Evolutionary conservation across 2,329 filamentous ascomycete genomes (phyloP), one percentile per base, ranked within the genome.

Genomic region (Aureobasidium musti): DNA sequence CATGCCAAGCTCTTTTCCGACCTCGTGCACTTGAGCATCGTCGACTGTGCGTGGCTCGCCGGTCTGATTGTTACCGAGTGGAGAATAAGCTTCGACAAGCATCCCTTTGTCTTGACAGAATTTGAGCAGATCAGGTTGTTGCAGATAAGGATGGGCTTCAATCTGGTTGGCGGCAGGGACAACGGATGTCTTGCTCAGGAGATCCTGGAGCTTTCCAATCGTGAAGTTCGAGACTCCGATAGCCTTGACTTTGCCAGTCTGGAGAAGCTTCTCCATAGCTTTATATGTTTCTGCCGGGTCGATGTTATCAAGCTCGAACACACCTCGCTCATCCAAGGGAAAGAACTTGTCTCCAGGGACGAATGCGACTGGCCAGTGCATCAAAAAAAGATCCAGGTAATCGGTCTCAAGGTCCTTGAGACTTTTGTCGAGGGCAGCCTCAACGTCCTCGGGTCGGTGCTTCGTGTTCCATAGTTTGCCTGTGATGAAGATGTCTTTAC

Each of bases 21-120:
- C 86, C 60, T 89, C 79, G 77, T 87, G 83, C 63, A 87, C 79
- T 39, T 88, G 82, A 1, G 86, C 83, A 74, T 85, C 86, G 65
- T 86, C 86, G 68, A 83, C 83, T 72, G 90, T 80, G 67, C 90
- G 80, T 63, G 89, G 88, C 14, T 86, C 84, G 53, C 86, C 86
- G 5, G 87, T 76, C 57, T 78, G 78, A 75, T 85, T 86, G 76
- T 85, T 86, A 17, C 67, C 33, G 68, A 77, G 68, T 75, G 67
- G 67, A 23, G 67, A 69, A 30, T 69, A 79, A 11, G 77, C 77
- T 35, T 77, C 74, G 14, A 77, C 72, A n/a, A 75, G 72, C 67
- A 79, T 78, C 7, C 72, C 73, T 43, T 73, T 71, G 23, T 72
- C 66, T 19, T 71, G 63, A 63, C 78, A 79, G 72, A 73, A 79